Evolutionary conservation across 306 rosid genomes (phyloP).

Genomic region (Cicer chorassanicum): DNA sequence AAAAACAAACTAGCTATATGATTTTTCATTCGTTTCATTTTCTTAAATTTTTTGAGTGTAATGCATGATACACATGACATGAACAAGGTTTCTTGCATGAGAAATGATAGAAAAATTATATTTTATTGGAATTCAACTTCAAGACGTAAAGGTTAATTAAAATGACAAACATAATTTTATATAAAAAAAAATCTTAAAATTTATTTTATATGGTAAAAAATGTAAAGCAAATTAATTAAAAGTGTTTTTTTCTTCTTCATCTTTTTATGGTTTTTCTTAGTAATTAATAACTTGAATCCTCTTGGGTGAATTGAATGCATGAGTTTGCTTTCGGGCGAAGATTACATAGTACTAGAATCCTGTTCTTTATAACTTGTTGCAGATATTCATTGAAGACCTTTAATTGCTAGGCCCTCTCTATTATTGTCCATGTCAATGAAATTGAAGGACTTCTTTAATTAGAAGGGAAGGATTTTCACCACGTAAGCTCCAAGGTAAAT

Average conservation of each 20-base stretch:
- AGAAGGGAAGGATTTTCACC: conserved; percentile 33
- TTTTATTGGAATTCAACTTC: conserved; percentile 40
- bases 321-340: conserved; percentile 57
- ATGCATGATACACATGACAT: conserved; percentile 47
- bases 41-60: neutral
- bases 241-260: neutral
- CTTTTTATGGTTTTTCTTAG: neutral
- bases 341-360: conserved; percentile 65
- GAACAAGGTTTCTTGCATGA: conserved; percentile 57
- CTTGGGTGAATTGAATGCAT: conserved; percentile 68
- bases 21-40: conserved; percentile 5
- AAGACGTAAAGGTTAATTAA: conserved; percentile 44
- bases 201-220: neutral
- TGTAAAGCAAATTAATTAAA: neutral
- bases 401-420: conserved; percentile 72
- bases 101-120: conserved; percentile 33
- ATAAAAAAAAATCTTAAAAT: neutral
- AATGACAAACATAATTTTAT: neutral
- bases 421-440: conserved; percentile 49
- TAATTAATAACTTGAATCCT: conserved; percentile 10
- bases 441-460: conserved; percentile 35
- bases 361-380: conserved; percentile 57
- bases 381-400: conserved; percentile 72
- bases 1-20: neutral
- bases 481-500: conserved; percentile 15